phyloP scores from a whole-genome alignment of 2,329 filamentous ascomycete genomes.

The Cyclaneusma minus region DNA sequence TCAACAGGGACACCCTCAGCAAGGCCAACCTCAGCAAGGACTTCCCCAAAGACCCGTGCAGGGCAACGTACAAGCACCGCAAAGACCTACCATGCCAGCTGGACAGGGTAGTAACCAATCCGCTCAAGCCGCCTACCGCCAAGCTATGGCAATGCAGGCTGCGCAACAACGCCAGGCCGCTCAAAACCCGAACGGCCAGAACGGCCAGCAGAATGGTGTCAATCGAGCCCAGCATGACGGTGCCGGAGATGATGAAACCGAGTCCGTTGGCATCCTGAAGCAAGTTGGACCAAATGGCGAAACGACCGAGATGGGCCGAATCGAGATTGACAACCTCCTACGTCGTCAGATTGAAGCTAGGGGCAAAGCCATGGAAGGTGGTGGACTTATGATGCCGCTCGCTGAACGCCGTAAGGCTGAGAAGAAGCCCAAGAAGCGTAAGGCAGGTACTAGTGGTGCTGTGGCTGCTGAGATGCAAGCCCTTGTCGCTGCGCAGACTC shows the following conservation, averaged over 20 bases:
- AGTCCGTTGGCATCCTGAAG: slow-evolving; percentile 39
- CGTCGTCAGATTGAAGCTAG: slow-evolving; percentile 50
- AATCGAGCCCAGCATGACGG: slow-evolving; percentile 61
- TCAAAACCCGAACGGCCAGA: slow-evolving; percentile 23
- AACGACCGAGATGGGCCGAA: slow-evolving; percentile 36
- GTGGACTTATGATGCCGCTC: slow-evolving; percentile 60
- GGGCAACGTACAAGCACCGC: too few species aligned
- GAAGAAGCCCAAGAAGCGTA: slow-evolving; percentile 23
- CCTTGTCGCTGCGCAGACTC: slow-evolving; percentile 4
- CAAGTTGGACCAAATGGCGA: slow-evolving; percentile 37
- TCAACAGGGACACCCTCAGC: slow-evolving; percentile 8
- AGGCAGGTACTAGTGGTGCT: slow-evolving; percentile 10
- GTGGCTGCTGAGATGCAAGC: slow-evolving; percentile 6
- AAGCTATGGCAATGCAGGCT: slow-evolving; percentile 16
- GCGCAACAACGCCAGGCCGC: slow-evolving; percentile 6
- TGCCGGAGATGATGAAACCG: slow-evolving; percentile 38
- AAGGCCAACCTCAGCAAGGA: slow-evolving; percentile 14
- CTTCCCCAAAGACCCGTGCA: slow-evolving; percentile 10
- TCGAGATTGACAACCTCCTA: slow-evolving; percentile 54
- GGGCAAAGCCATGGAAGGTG: slow-evolving; percentile 56
- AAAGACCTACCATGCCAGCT: too few species aligned
- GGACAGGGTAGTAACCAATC: too few species aligned
- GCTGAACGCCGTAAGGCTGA: slow-evolving; percentile 20
- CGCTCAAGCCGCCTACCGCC: slow-evolving; percentile 13
- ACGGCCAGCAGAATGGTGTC: slow-evolving; percentile 22